Evolutionary conservation across 2,329 filamentous ascomycete species (phyloP).

Genomic region (Cladophialophora exuberans): DNA sequence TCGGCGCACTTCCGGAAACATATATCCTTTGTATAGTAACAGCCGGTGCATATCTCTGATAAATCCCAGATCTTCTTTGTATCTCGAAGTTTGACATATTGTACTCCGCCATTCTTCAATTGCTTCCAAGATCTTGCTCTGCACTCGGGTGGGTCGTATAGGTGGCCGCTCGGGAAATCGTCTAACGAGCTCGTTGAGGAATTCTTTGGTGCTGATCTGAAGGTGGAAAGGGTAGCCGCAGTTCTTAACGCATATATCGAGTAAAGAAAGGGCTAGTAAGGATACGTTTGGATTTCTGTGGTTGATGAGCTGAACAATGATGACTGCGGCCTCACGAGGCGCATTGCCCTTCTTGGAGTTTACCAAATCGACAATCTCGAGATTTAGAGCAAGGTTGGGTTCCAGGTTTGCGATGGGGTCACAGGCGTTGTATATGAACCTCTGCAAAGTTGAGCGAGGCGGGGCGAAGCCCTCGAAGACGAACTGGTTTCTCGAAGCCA

Average conservation of each 20-base stretch:
- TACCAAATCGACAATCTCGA: slow-evolving; percentile 95
- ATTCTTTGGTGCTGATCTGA: slow-evolving; percentile 98
- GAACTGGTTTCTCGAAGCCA: slow-evolving; percentile 94
- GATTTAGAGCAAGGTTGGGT: slow-evolving; percentile 91
- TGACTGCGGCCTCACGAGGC: slow-evolving; percentile 89
- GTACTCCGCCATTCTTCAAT: slow-evolving; percentile 99
- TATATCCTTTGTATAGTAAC: slow-evolving; percentile 94
- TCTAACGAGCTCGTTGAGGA: slow-evolving; percentile 95
- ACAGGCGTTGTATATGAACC: slow-evolving; percentile 95
- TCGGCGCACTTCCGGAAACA: slow-evolving; percentile 86
- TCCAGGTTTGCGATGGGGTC: slow-evolving; percentile 92
- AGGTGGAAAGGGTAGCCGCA: slow-evolving; percentile 99
- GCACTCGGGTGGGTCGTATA: slow-evolving; percentile 80
- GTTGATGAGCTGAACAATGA: slow-evolving; percentile 94
- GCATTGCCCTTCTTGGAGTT: slow-evolving; percentile 96
- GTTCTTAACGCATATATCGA: slow-evolving; percentile 99
- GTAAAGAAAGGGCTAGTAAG: slow-evolving; percentile 75
- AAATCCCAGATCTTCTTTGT: slow-evolving; percentile 95
- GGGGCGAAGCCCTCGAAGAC: slow-evolving; percentile 82
- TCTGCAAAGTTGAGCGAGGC: slow-evolving; percentile 82
- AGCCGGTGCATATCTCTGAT: slow-evolving; percentile 97
- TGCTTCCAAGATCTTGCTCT: slow-evolving; percentile 88
- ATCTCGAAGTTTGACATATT: slow-evolving; percentile 96
- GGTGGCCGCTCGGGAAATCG: slow-evolving; percentile 94
- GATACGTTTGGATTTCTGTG: slow-evolving; percentile 96